phyloP scores from a whole-genome alignment of 2,329 filamentous ascomycete genomes.

The Volutella citrinella region DNA sequence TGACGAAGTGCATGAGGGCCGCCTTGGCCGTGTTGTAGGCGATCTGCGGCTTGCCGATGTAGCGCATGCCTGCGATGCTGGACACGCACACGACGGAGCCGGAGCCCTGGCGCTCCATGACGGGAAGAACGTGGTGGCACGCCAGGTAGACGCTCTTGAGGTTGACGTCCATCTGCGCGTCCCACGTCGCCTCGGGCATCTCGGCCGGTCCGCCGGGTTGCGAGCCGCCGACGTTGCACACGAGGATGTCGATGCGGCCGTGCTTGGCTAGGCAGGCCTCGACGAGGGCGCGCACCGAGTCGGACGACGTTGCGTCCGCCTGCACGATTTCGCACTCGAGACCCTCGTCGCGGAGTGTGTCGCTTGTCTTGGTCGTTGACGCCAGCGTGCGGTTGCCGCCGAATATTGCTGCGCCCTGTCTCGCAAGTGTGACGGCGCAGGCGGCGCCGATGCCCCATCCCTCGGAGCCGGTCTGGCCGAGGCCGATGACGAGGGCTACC shows the following conservation, averaged over 20 bases:
- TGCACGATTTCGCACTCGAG: conserved; percentile 38
- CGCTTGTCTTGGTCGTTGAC: conserved; percentile 36
- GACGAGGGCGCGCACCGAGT: conserved; percentile 50
- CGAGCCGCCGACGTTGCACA: conserved; percentile 24
- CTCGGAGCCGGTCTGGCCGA: conserved; percentile 40
- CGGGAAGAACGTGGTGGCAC: conserved; percentile 49
- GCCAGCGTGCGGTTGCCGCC: conserved; percentile 46
- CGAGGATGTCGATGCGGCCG: conserved; percentile 1
- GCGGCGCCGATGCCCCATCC: conserved; percentile 52
- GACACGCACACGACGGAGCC: conserved; percentile 45
- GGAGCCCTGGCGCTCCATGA: conserved; percentile 47
- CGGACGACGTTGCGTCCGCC: conserved; percentile 49
- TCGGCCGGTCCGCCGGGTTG: conserved; percentile 49
- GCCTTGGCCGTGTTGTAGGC: conserved; percentile 52
- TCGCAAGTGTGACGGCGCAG: conserved; percentile 44
- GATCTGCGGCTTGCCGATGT: conserved; percentile 47
- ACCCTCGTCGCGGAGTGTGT: conserved; percentile 33
- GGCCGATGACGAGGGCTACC: conserved; percentile 44
- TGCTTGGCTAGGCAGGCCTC: conserved; percentile 49
- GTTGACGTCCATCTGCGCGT: conserved; percentile 52
- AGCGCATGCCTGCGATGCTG: conserved; percentile 50
- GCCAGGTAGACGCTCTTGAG: conserved; percentile 54
- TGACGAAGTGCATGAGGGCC: conserved; percentile 48
- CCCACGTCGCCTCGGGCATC: conserved; percentile 49
- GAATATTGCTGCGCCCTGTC: conserved; percentile 46